Base-by-base conservation (phyloP, 176 grass and related monocot species). In the Ananas comosus region DNA sequence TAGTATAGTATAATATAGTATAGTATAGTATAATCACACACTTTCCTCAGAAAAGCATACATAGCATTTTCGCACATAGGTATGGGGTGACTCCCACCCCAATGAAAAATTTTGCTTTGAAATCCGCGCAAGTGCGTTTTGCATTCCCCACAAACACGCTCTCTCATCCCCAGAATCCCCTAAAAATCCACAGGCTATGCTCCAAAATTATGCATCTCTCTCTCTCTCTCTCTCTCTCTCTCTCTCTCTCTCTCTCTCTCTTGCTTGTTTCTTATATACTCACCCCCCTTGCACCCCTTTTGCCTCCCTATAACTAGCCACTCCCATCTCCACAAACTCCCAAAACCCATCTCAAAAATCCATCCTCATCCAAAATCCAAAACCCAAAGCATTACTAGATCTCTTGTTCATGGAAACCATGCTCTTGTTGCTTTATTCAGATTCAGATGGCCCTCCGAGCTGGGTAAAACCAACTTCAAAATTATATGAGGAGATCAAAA, bases 141-240 rank as follows among this genome's bases (percentile, higher is more conserved):
- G 78, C 54, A 63, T 79, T 83, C 70, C 74, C 83, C 76, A 72
- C 47, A 71, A 64, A 75, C 83, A 78, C 81, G 80, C 83, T 54
- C 76, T 63, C 84, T 78, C 76, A 76, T 14, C 81, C 65, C 51
- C 7, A 17, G 56, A 61, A 61, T 61, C 56, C 56, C 16, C 21
- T 61, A 61, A 61, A 59, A 61, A 61, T 61, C 56, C 56, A 61
- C 56, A 22, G 17, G 17, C 56, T 61, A 61, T 22, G 13, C 14
- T 61, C 56, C 56, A 61, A 61, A 61, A 61, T 9, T 18, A 61
- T 10, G 9, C 56, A 16, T 22, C 21, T 19, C 21, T n/a, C n/a
- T n/a, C 56, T 59, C 54, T 58, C 54, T 58, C n/a, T 58, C 53
- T 18, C 53, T 18, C 53, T 18, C 14, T 58, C 54, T 58, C 9